Percentiles rank a stretch among this genome's conserved stretches.
phyloP scores from a whole-genome alignment of 129 eudicot species.

The Saussurea involucrata region DNA sequence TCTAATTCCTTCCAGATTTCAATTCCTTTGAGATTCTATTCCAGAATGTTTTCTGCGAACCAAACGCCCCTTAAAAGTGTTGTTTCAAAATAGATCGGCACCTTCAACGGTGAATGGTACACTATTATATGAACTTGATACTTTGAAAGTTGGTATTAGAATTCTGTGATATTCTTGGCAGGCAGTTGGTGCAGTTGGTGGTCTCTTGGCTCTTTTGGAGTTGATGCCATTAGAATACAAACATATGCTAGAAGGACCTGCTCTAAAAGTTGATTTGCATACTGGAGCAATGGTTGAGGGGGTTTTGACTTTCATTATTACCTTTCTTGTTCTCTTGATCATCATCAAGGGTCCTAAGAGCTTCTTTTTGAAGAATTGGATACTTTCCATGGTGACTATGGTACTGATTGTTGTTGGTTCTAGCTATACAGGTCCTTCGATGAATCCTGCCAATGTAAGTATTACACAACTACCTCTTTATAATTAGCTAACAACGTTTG shows the following conservation, averaged over 20 bases:
- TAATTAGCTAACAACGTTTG: neutral
- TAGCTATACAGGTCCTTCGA: slow-evolving; percentile 59
- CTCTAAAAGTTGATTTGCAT: slow-evolving; percentile 57
- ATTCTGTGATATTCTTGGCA: slow-evolving; percentile 26
- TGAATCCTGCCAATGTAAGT: slow-evolving; percentile 69
- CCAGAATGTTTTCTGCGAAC: too few relatives aligned
- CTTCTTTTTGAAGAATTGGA: slow-evolving; percentile 50
- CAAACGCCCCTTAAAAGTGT: neutral
- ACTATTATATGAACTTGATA: neutral
- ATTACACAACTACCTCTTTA: neutral
- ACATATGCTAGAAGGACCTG: slow-evolving; percentile 74
- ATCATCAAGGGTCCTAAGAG: slow-evolving; percentile 49
- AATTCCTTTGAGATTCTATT: too few relatives aligned
- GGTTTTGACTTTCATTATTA: slow-evolving; percentile 43
- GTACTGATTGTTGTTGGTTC: slow-evolving; percentile 45
- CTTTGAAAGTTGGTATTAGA: slow-evolving; percentile 1
- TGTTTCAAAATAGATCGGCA: neutral
- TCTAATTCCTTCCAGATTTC: too few relatives aligned
- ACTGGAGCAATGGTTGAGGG: slow-evolving; percentile 65
- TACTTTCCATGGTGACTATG: slow-evolving; percentile 50
- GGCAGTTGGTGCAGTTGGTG: slow-evolving; percentile 82
- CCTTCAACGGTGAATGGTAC: neutral
- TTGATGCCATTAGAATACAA: slow-evolving; percentile 72
- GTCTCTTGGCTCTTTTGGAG: slow-evolving; percentile 58
- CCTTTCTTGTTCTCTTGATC: slow-evolving; percentile 43